These are phyloP conservation scores for Elsinoe ampelina DNA, from an alignment of 2,329 filamentous ascomycete genomes.

Conservation along the genomic window DNA sequence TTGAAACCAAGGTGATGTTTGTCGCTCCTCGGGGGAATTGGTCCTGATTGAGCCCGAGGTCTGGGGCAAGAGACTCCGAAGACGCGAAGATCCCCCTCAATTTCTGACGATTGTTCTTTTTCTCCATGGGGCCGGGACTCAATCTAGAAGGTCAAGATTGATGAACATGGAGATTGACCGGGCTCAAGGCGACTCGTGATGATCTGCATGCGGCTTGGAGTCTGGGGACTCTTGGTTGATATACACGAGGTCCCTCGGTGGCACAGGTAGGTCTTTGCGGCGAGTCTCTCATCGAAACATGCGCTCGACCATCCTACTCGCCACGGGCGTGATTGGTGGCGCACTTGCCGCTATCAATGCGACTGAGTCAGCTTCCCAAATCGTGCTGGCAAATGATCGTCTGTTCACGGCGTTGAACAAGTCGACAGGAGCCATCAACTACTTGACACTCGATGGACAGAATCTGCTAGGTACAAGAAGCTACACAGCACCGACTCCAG, in stretches of 20 bases:
- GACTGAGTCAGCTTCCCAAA: conserved; percentile 23
- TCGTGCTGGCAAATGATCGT: conserved; percentile 38
- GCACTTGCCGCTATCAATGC: conserved; percentile 19
- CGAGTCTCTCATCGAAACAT: not conserved
- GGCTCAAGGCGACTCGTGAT: not conserved
- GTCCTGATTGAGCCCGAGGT: no score
- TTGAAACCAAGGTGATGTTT: no score
- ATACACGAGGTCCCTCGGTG: not conserved
- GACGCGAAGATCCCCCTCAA: not conserved
- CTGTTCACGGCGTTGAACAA: conserved; percentile 38
- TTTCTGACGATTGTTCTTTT: no score
- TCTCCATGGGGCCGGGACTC: not conserved
- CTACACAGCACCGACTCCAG: conserved; percentile 17
- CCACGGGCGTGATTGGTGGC: not conserved
- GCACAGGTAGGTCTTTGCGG: not conserved
- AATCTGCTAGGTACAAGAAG: conserved; percentile 43
- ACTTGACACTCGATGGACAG: conserved; percentile 39
- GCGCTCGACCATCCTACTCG: not conserved
- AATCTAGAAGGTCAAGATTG: not conserved
- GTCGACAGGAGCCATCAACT: conserved; percentile 32
- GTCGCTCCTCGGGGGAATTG: no score
- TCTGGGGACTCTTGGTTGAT: not conserved
- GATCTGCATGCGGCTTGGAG: not conserved
- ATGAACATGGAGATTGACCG: not conserved
- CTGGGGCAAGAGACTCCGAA: no score